phyloP scores from a whole-genome alignment of 78 protist genomes.

The Chrysochromulina tobinii region DNA sequence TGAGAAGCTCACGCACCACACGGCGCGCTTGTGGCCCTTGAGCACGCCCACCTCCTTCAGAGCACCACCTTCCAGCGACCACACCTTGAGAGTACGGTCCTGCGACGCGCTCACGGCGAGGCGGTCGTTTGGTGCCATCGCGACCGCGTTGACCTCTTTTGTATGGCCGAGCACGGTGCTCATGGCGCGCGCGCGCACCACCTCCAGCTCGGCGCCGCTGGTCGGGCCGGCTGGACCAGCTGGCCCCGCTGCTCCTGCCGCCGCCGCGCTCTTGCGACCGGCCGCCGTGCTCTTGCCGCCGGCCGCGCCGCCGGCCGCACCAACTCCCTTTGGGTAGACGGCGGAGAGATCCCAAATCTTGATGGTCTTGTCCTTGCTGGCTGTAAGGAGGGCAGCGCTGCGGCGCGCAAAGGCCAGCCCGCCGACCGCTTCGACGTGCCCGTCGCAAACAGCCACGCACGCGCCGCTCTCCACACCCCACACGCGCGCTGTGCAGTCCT shows the following conservation, averaged over 20 bases:
- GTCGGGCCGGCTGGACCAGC: not conserved
- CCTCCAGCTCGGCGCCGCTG: not conserved
- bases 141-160: slow-evolving; percentile 87
- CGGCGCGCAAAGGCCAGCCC: slow-evolving; percentile 49
- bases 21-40: slow-evolving; percentile 87
- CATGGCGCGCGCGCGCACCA: not conserved
- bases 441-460: slow-evolving; percentile 34
- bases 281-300: not conserved
- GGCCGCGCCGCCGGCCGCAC: too few species aligned
- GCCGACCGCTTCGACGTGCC: slow-evolving; percentile 70
- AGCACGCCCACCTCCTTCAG: slow-evolving; percentile 40
- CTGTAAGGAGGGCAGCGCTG: slow-evolving; percentile 36
- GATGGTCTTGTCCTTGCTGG: slow-evolving; percentile 63
- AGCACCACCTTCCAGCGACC: not conserved
- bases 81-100: slow-evolving; percentile 72
- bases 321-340: too few species aligned
- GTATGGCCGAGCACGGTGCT: slow-evolving; percentile 79
- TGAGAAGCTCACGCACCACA: slow-evolving; percentile 84
- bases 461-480: not conserved
- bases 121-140: slow-evolving; percentile 88
- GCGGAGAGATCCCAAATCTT: slow-evolving; percentile 67
- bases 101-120: slow-evolving; percentile 88
- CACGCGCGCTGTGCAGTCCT: slow-evolving; percentile 41
- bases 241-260: not conserved
- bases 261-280: not conserved